Percentiles rank a stretch among this genome's conserved stretches.
phyloP scores from a whole-genome alignment of 2,329 filamentous ascomycete species.

The Trichoderma koningii region DNA sequence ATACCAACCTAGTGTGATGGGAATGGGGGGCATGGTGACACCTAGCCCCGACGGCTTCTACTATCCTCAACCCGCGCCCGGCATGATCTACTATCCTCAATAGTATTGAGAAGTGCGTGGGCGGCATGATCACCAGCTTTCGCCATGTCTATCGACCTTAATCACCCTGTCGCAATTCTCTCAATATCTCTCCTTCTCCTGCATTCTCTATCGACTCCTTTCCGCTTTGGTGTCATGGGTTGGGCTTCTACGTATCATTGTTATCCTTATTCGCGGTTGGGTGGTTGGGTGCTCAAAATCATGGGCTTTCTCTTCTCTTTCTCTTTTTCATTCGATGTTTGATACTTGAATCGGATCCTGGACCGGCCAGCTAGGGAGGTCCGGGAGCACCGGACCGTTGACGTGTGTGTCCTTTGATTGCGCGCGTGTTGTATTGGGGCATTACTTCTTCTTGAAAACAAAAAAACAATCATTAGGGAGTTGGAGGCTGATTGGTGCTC shows the following conservation, averaged over 20 bases:
- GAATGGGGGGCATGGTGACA: conserved; percentile 81
- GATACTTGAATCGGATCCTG: conserved; percentile 12
- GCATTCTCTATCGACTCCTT: conserved; percentile 10
- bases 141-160: conserved; percentile 36
- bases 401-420: not conserved
- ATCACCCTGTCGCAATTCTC: conserved; percentile 34
- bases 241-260: conserved; percentile 18
- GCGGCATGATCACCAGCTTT: conserved; percentile 29
- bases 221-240: conserved; percentile 22
- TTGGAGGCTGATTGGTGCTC: not conserved
- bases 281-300: conserved; percentile 28
- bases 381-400: not conserved
- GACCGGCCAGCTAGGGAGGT: conserved; percentile 6
- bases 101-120: conserved; percentile 43
- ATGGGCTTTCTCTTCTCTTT: not conserved
- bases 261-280: conserved; percentile 15
- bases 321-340: conserved; percentile 5
- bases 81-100: conserved; percentile 64
- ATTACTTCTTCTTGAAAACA: not conserved
- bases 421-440: not conserved
- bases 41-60: conserved; percentile 70
- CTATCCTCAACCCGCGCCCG: conserved; percentile 58
- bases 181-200: conserved; percentile 17
- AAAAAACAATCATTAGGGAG: conserved; percentile 13
- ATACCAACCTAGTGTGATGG: conserved; percentile 61